Conservation (phyloP, 2,329 filamentous ascomycete genomes). For the Ceratocystis cubensis region DNA sequence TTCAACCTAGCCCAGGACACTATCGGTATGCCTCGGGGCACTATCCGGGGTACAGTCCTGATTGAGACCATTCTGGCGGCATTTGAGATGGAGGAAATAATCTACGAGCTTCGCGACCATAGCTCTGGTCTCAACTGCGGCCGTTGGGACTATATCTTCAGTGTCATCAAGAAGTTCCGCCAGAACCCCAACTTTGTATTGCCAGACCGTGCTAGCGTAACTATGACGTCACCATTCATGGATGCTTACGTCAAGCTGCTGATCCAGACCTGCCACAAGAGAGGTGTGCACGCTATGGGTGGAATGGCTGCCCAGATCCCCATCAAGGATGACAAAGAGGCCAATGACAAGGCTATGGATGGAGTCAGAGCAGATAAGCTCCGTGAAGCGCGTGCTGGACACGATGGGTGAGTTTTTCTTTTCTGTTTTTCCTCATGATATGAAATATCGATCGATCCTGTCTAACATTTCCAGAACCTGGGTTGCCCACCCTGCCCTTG, state of each 20-base stretch:
- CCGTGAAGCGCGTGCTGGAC: constrained; percentile 84
- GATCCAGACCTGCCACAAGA: constrained; percentile 94
- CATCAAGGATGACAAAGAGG: constrained; percentile 84
- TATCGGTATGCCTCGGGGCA: constrained; percentile 77
- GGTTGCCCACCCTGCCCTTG: constrained; percentile 93
- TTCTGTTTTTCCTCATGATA: neutral
- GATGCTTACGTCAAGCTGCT: constrained; percentile 90
- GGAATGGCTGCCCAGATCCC: constrained; percentile 99
- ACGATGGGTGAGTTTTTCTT: constrained; percentile 50
- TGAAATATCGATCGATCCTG: neutral
- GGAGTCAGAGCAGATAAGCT: constrained; percentile 90
- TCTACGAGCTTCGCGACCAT: constrained; percentile 96
- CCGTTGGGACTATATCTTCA: constrained; percentile 99
- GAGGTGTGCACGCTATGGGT: constrained; percentile 96
- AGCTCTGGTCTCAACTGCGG: constrained; percentile 95
- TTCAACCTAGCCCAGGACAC: constrained; percentile 95
- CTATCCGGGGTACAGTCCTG: constrained; percentile 85
- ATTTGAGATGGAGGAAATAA: constrained; percentile 99
- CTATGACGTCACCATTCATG: constrained; percentile 99
- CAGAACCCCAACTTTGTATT: constrained; percentile 87
- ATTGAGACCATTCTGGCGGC: constrained; percentile 97
- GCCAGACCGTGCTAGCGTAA: constrained; percentile 79
- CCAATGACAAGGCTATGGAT: constrained; percentile 91
- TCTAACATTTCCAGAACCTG: constrained; percentile 46
- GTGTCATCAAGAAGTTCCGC: constrained; percentile 98